A percentile compares a stretch with the other conserved stretches of the same genome.
Conservation (phyloP, 2,329 filamentous ascomycete species). For the Colletotrichum abscissum region DNA sequence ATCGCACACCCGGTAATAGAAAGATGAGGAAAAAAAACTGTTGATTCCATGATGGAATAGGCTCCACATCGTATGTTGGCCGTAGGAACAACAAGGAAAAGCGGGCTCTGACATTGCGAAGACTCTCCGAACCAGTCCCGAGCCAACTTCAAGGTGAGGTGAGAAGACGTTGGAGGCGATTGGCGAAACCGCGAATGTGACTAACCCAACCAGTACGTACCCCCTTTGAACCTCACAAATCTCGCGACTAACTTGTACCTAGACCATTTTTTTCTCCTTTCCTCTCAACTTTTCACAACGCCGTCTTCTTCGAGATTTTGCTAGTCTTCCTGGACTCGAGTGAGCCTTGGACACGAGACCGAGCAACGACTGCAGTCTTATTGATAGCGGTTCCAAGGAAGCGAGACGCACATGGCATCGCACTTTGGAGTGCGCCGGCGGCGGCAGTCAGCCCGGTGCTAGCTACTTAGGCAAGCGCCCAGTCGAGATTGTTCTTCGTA, state of each 20-base stretch:
- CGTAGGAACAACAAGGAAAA: constrained; percentile 22
- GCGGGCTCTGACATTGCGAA: constrained; percentile 30
- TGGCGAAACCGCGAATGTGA: constrained; percentile 19
- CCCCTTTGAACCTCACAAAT: background rate
- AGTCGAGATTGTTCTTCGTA: background rate
- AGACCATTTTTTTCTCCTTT: background rate
- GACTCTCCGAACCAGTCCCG: constrained; percentile 31
- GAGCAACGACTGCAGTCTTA: background rate
- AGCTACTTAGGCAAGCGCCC: constrained; percentile 18
- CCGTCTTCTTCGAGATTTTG: background rate
- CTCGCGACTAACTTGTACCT: constrained; percentile 4
- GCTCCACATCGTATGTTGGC: constrained; percentile 28
- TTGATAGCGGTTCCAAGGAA: background rate
- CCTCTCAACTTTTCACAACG: background rate
- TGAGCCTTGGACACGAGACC: background rate
- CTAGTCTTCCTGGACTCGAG: background rate
- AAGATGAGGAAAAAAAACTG: background rate
- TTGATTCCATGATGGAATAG: constrained; percentile 16
- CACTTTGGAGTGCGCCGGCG: constrained; percentile 14
- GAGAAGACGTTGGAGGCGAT: constrained; percentile 5
- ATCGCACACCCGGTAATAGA: background rate
- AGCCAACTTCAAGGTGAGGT: constrained; percentile 21
- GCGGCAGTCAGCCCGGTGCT: constrained; percentile 17
- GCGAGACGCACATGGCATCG: constrained; percentile 5
- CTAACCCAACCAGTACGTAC: constrained; percentile 28